Base-by-base conservation (phyloP, 2,329 filamentous ascomycete species). In the Fusarium sulawesiense region DNA sequence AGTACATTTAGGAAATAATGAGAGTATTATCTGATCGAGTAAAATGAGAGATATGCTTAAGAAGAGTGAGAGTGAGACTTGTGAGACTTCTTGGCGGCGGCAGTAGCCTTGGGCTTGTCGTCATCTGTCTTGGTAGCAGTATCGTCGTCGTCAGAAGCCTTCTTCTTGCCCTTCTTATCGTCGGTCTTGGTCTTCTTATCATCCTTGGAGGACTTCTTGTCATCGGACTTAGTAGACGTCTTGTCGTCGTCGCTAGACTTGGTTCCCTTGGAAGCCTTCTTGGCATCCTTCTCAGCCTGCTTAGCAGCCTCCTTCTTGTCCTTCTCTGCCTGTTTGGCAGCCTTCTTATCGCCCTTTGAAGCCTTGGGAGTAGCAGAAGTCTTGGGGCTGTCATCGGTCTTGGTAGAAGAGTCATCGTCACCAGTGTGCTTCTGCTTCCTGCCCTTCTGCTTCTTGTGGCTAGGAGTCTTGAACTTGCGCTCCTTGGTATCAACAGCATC, bases 371-470 rank as follows among this genome's bases (percentile, higher is more conserved):
- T 12, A 4, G 20, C 8, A 25, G 40, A 23, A 4, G 41, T n/a
- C 57, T 62, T 62, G 18, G 25, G 29, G 0, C 29, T 32, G 3
- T 41, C 23, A 3, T 37, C 30, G 2, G 49, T 41, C 49, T 53
- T 53, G 34, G 13, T 54, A 2, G 50, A 14, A 14, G 20, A n/a
- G 13, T 54, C 50, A 3, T 54, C 50, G 3, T 32, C 27, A 2
- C 27, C 11, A 14, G 20, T 45, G n/a, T 54, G 50, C 7, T 32
- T 47, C 5, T 37, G 23, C 40, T 61, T 61, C 44, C 40, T 49
- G 21, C 47, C 60, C 13, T 48, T 56, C 6, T 64, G 58, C 27
- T 64, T 64, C 46, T 64, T 64, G 14, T 29, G 42, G 27, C 45
- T 47, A 1, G 32, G 30, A 4, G 47, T 8, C 45, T 64, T 64